Conservation (phyloP, 768 basidiomycete genomes). For the Kockovaella imperatae region DNA sequence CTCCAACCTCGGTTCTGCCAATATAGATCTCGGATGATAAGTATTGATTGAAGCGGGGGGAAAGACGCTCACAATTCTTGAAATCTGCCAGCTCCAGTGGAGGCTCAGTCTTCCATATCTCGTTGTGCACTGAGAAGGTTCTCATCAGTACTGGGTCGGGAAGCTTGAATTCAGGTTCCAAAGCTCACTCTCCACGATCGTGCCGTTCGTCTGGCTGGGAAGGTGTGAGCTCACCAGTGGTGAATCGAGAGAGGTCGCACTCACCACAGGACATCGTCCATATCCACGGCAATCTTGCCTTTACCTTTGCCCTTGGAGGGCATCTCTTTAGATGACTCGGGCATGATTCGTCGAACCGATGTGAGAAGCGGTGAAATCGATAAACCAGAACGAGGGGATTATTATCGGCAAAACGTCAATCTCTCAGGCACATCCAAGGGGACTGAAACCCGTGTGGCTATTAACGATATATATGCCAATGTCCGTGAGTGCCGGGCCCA, state of each 20-base stretch:
- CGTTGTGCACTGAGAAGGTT: conserved; percentile 37
- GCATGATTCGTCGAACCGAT: no score
- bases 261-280: conserved; percentile 43
- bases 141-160: background rate
- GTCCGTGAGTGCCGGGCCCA: no score
- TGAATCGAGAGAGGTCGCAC: conserved; percentile 5
- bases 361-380: no score
- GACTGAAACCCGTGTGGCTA: no score
- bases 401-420: no score
- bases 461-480: no score
- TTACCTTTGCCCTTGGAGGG: conserved; percentile 17
- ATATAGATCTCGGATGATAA: conserved; percentile 26
- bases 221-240: background rate
- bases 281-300: conserved; percentile 41
- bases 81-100: conserved; percentile 37
- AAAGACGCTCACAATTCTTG: conserved; percentile 28
- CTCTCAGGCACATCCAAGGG: no score
- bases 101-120: conserved; percentile 24
- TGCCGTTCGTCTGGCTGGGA: conserved; percentile 32
- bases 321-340: no score
- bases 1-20: conserved; percentile 45
- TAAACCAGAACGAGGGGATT: no score
- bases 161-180: conserved; percentile 18
- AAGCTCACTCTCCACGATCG: conserved; percentile 32
- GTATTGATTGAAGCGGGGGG: background rate